Base-by-base conservation (phyloP, 805 yeast species). In the Lipomyces mesembrius region DNA sequence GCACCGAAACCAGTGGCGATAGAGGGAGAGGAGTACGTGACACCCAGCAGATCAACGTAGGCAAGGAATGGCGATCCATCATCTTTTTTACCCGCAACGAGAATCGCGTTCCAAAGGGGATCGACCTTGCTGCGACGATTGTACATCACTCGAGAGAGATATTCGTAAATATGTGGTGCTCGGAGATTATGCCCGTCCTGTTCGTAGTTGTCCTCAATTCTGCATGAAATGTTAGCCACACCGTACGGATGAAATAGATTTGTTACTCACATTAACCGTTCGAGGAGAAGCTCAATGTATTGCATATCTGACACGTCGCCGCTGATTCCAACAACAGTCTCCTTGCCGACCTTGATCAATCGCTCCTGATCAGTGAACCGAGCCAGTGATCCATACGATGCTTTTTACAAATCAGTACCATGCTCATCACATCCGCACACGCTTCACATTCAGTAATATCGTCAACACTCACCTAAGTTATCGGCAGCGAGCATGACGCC, bases 1-100 rank as follows among this genome's bases (percentile, higher is more conserved):
- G 96, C 89, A 66, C 99, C 99, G 77, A 92, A 94, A 0, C 99
- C 99, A 2, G 98, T 93, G 57, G 98, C 97, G 65, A 95, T 81
- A 2, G 96, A 83, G 37, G 97, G 95, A 0, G 98, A 84, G 2
- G 91, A 84, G 78, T 91, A 95, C 2, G 97, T 85, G 34, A 92
- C 97, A 60, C 99, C 99, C 67, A 93, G 84, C 68, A 95, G 82
- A 77, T 95, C 97, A 57, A 92, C 96, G 76, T 91, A 93, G 72
- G 88, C 87, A 75, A 95, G 83, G 74, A 90, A 90, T 57, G 95
- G 92, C 72, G 85, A 83, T 58, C 81, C 83, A 53, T 87, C 87
- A 70, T 85, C 87, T 76, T 90, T 89, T 73, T 89, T 83, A 9
- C 99, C 99, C 14, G 92, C 97, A 61, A 95, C 98, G 64, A 95